Conservation (phyloP, 2,329 filamentous ascomycete species). For the Pseudogymnoascus sp. region DNA sequence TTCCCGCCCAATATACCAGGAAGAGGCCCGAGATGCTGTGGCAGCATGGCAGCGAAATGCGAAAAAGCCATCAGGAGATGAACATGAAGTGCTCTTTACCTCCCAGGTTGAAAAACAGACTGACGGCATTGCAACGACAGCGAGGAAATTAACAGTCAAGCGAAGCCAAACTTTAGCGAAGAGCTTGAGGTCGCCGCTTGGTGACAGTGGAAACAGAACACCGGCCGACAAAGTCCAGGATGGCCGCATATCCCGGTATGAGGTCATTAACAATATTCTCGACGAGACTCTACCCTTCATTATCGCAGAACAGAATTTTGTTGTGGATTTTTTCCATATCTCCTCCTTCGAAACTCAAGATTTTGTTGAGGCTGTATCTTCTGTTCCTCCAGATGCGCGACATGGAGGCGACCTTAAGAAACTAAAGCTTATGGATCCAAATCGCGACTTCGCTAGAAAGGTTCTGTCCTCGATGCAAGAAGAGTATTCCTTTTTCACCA, state of each 20-base stretch:
- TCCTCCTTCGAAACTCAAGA: conserved; percentile 75
- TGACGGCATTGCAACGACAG: conserved; percentile 66
- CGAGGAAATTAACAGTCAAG: conserved; percentile 88
- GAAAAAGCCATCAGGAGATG: conserved; percentile 66
- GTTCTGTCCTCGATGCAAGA: conserved; percentile 85
- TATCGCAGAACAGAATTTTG: conserved; percentile 91
- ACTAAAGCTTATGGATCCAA: conserved; percentile 76
- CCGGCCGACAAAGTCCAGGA: conserved; percentile 51
- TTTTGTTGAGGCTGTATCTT: conserved; percentile 71
- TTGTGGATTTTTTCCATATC: conserved; percentile 94
- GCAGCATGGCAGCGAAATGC: conserved; percentile 73
- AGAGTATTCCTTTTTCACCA: conserved; percentile 73
- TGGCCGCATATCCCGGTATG: conserved; percentile 64
- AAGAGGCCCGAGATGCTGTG: conserved; percentile 71
- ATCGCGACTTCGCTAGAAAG: conserved; percentile 74
- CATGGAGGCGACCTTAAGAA: conserved; percentile 64
- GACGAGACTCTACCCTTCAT: conserved; percentile 78
- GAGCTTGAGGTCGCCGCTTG: conserved; percentile 58
- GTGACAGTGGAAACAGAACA: conserved; percentile 48
- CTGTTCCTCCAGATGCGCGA: conserved; percentile 57
- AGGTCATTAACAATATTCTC: conserved; percentile 71
- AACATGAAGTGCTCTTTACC: conserved; percentile 81
- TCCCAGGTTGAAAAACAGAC: conserved; percentile 76
- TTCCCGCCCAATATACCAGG: conserved; percentile 68
- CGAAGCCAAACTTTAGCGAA: conserved; percentile 80